Evolutionary conservation across 1,284 basidiomycete genomes (phyloP), one percentile per base, ranked within the genome.

Genomic region (Gymnopus androsaceus): DNA sequence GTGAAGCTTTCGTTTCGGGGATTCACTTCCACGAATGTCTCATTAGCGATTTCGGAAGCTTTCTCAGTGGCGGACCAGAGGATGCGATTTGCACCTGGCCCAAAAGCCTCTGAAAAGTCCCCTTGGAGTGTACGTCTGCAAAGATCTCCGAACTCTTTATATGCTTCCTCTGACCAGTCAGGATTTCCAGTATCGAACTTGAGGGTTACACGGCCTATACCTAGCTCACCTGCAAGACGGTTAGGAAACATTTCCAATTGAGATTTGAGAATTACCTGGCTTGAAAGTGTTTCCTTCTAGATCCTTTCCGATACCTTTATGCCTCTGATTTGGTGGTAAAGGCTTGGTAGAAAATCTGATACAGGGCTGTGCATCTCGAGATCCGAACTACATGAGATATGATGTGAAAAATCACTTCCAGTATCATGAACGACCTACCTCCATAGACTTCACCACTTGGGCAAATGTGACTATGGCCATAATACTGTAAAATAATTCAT

Each of bases 171-270:
- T 14, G 47, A 38, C 59, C 57, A 60, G 12, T 37, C 23, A 30
- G 19, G 9, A 17, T 58, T 48, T 11, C 3, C 11, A 8, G 27
- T 17, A 33, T 59, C 45, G 17, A 63, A 57, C 41, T 58, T 59
- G 23, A 64, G 27, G 12, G 56, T 48, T 19, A 64, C 54, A 0
- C 48, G 19, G 11, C 63, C 62, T 31, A 54, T 48, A 7, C 49
- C 51, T 14, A 14, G 31, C 23, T 53, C 6, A 11, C 28, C 15
- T 28, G 51, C 12, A 56, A 60, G 57, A 31, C n/a, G n/a, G 25
- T 3, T 54, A 8, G 17, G 7, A 14, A 14, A 33, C 14, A 33
- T 33, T 33, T 33, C 6, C 31, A 14, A 33, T 6, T 6, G 14
- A 33, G 31, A 14, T 14, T 33, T 33, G 14, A 14, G 31, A 6